These are phyloP conservation scores for Botryotinia globosa DNA, from an alignment of 2,329 filamentous ascomycete genomes.

Conservation along the genomic window DNA sequence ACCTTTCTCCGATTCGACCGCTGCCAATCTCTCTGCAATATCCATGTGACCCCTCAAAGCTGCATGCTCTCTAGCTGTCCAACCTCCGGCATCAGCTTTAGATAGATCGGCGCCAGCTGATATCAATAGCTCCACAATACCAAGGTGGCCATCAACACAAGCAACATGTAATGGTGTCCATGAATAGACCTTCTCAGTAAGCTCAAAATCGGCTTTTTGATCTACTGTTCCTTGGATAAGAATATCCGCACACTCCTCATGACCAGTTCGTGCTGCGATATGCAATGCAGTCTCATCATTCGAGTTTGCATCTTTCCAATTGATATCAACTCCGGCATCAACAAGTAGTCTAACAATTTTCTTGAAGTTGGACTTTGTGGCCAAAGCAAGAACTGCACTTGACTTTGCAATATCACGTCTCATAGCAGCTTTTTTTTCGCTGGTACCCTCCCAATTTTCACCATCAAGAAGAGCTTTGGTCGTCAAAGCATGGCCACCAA, in stretches of 20 bases:
- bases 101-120: constrained; percentile 74
- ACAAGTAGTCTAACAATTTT: constrained; percentile 84
- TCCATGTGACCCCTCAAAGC: constrained; percentile 82
- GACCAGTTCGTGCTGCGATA: constrained; percentile 84
- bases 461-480: constrained; percentile 77
- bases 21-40: constrained; percentile 69
- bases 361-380: constrained; percentile 82
- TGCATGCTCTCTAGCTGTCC: constrained; percentile 92
- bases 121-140: constrained; percentile 73
- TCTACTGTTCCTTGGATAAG: constrained; percentile 67
- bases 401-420: constrained; percentile 75
- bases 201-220: constrained; percentile 73
- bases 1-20: constrained; percentile 29
- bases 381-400: constrained; percentile 81
- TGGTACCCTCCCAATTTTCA: constrained; percentile 69
- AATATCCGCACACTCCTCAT: constrained; percentile 74
- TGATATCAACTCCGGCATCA: constrained; percentile 85
- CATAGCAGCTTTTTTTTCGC: constrained; percentile 59
- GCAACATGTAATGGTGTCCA: constrained; percentile 97
- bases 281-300: constrained; percentile 90
- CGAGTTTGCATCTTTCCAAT: constrained; percentile 72
- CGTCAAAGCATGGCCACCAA: constrained; percentile 84
- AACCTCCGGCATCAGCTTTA: constrained; percentile 79
- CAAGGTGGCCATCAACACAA: constrained; percentile 79
- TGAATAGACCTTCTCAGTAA: constrained; percentile 78